phyloP scores from a whole-genome alignment of 2,329 filamentous ascomycete species.

The Pseudogymnoascus sp. region DNA sequence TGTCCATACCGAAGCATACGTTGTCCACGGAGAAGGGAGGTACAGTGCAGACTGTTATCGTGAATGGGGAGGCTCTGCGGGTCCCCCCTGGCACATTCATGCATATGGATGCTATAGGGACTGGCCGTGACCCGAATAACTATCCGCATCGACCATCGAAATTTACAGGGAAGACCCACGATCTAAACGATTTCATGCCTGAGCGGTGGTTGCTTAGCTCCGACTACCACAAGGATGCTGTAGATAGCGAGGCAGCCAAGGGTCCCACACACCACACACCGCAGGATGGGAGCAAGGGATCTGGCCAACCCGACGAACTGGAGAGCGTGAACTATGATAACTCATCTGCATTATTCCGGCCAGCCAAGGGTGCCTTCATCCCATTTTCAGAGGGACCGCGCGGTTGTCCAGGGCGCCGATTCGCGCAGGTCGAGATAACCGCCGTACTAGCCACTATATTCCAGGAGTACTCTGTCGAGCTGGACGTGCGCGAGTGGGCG shows the following conservation, averaged over 20 bases:
- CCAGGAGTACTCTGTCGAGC: constrained; percentile 22
- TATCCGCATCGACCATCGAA: constrained; percentile 35
- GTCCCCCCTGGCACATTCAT: constrained; percentile 31
- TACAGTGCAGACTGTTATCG: constrained; percentile 13
- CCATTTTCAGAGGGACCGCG: constrained; percentile 24
- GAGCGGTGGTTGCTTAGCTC: constrained; percentile 43
- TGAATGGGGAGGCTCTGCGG: constrained; percentile 15
- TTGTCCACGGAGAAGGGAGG: constrained; percentile 21
- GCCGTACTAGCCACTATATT: constrained; percentile 26
- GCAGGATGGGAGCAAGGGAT: background rate
- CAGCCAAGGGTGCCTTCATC: constrained; percentile 26
- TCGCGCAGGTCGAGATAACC: constrained; percentile 30
- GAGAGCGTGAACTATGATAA: background rate
- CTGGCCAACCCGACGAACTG: background rate
- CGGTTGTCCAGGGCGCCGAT: constrained; percentile 28
- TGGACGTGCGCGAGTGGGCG: constrained; percentile 24
- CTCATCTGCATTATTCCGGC: constrained; percentile 13
- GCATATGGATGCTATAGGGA: constrained; percentile 36
- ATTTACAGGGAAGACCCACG: constrained; percentile 16
- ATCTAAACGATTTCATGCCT: constrained; percentile 46
- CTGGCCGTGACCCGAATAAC: constrained; percentile 47
- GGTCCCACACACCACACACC: background rate
- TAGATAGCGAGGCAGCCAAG: constrained; percentile 17
- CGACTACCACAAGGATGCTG: constrained; percentile 22
- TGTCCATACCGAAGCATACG: constrained; percentile 43